Evolutionary conservation across 352 stramenopile species (phyloP), one percentile per base, ranked within the genome.

Genomic region (Globisporangium parvum): DNA sequence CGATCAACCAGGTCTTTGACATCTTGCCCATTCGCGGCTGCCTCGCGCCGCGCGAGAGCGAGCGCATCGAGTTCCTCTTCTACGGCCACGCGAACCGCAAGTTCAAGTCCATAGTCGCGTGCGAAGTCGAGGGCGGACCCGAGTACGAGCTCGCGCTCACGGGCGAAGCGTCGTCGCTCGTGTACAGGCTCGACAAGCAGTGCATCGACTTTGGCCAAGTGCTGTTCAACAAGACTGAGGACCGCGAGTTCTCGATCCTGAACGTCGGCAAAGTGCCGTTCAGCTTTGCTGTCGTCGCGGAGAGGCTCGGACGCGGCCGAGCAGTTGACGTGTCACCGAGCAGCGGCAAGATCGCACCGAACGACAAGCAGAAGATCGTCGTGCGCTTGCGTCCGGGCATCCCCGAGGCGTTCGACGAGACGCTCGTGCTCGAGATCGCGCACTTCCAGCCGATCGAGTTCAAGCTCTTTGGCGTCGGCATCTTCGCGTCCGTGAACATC

Each of bases 211-310:
- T 98, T 74, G 95, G 95, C 0, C 76, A 91, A 28, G 75, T 98
- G 4, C 59, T 97, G n/a, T 96, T 96, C 71, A 96, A 96, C 71
- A 93, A 92, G 60, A 81, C 71, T 0, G 88, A 97, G 62, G 92
- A 98, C 51, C 75, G 91, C 9, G 91, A 98, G 53, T 91, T 98
- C 59, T 73, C 60, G 15, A 95, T 98, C 50, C 33, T 90, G 24
- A 98, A 98, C 49, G 75, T 91, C 12, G 89, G 95, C 1, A 97
- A 96, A 71, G 95, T 98, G 1, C 71, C 92, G 15, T 98, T 98
- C 48, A 64, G 73, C 9, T 98, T 93, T 53, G 77, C 47, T 3
- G 83, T 97, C 35, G 53, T 65, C 0, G 59, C 66, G 5, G 67
- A 88, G 21, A 61, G 55, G 2, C 64, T 79, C 14, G 63, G 68